Conservation (phyloP, 2,329 filamentous ascomycete genomes). For the Pseudonectria foliicola region DNA sequence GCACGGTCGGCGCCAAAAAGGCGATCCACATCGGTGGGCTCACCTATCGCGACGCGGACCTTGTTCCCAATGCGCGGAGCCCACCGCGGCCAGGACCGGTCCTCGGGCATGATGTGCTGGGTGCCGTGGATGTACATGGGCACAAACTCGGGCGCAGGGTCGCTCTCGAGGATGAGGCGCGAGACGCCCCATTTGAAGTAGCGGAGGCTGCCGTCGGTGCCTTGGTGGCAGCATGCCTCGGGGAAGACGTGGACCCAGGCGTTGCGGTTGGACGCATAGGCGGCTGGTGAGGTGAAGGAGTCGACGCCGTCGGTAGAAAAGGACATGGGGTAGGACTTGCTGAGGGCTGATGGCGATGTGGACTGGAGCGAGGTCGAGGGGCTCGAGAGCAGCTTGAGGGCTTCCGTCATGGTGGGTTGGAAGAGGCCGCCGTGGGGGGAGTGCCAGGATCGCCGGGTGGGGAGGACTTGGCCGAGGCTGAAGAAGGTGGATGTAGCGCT, state of each 20-base stretch:
- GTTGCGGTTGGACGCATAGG: conserved; percentile 61
- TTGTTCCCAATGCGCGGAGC: conserved; percentile 67
- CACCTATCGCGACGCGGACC: conserved; percentile 70
- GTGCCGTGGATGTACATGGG: conserved; percentile 94
- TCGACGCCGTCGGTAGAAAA: conserved; percentile 64
- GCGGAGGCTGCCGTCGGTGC: conserved; percentile 68
- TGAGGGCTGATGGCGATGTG: conserved; percentile 37
- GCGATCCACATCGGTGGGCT: conserved; percentile 63
- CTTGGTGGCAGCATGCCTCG: conserved; percentile 90
- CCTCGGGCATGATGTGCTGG: conserved; percentile 82
- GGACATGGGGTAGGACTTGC: conserved; percentile 25
- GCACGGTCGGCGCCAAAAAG: conserved; percentile 71
- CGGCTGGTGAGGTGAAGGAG: conserved; percentile 62
- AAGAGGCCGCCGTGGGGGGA: conserved; percentile 78
- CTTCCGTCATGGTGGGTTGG: conserved; percentile 81
- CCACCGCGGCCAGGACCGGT: conserved; percentile 70
- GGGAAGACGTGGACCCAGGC: conserved; percentile 95
- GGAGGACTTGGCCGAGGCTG: conserved; percentile 79
- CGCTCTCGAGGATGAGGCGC: conserved; percentile 80
- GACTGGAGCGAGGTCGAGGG: conserved; percentile 13
- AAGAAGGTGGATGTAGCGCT: conserved; percentile 75
- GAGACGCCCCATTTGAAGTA: conserved; percentile 99
- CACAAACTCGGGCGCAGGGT: conserved; percentile 79
- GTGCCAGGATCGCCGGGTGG: conserved; percentile 75
- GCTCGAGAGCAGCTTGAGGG: conserved; percentile 72